Conservation (phyloP, 768 basidiomycete species). For the Asterophora lycoperdoides region DNA sequence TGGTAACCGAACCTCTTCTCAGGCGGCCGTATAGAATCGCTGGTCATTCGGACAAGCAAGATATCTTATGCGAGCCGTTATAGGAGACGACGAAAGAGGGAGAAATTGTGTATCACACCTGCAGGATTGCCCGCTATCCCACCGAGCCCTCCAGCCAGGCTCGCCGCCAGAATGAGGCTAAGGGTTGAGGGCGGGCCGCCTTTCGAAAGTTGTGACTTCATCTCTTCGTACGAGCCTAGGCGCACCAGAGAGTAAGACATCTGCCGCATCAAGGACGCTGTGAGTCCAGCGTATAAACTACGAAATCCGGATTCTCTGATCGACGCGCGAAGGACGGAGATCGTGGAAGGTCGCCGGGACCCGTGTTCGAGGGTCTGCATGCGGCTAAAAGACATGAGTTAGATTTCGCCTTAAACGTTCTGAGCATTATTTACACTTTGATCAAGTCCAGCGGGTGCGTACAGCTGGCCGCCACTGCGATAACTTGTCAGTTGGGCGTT, state of each 20-base stretch:
- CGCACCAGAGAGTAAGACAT: conserved; percentile 91
- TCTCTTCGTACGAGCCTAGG: conserved; percentile 75
- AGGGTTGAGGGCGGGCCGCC: conserved; percentile 48
- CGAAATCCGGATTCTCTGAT: conserved; percentile 63
- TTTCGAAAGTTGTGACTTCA: conserved; percentile 54
- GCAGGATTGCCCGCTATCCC: conserved; percentile 85
- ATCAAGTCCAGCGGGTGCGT: conserved; percentile 84
- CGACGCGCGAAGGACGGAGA: conserved; percentile 60
- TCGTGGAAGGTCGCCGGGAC: conserved; percentile 56
- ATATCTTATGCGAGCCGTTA: conserved; percentile 49
- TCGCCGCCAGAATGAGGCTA: conserved; percentile 59
- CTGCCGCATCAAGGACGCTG: conserved; percentile 80
- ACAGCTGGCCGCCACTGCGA: conserved; percentile 70
- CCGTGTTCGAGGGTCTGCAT: conserved; percentile 71
- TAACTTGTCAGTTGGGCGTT: conserved; percentile 1
- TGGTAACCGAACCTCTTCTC: conserved; percentile 73
- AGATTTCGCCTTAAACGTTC: conserved; percentile 1
- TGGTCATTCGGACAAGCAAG: conserved; percentile 82
- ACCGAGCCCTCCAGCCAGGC: conserved; percentile 74
- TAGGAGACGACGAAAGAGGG: conserved; percentile 3
- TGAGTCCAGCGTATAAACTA: conserved; percentile 77
- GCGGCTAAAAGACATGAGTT: conserved; percentile 41
- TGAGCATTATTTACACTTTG: conserved; percentile 59
- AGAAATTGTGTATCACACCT: conserved; percentile 32
- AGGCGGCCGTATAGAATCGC: conserved; percentile 71